phyloP scores from a whole-genome alignment of 495 filamentous ascomycete species.

The Bombardia bombarda region DNA sequence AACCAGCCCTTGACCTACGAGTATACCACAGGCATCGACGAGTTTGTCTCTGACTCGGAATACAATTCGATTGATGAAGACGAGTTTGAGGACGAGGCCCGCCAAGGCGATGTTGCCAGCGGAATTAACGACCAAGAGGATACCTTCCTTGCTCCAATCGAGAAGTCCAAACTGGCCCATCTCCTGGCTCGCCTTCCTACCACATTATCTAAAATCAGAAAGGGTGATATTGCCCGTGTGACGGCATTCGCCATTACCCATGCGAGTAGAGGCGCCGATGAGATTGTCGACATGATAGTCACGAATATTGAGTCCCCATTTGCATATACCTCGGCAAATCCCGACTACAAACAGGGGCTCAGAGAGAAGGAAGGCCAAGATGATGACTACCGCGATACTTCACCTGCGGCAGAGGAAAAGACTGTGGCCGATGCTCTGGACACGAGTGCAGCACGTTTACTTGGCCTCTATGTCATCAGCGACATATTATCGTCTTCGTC shows the following conservation, averaged over 20 bases:
- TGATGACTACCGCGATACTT: slow-evolving; percentile 22
- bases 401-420: slow-evolving; percentile 31
- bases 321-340: slow-evolving; percentile 51
- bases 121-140: slow-evolving; percentile 46
- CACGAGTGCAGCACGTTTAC: slow-evolving; percentile 63
- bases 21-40: slow-evolving; percentile 61
- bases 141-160: slow-evolving; percentile 73
- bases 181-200: slow-evolving; percentile 75
- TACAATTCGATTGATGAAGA: slow-evolving; percentile 88
- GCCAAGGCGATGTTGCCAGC: slow-evolving; percentile 40
- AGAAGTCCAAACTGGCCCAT: slow-evolving; percentile 75
- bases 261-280: slow-evolving; percentile 66
- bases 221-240: slow-evolving; percentile 79
- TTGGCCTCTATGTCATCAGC: slow-evolving; percentile 78
- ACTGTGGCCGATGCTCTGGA: slow-evolving; percentile 39
- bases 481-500: slow-evolving; percentile 84
- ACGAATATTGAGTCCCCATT: slow-evolving; percentile 71
- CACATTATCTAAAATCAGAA: slow-evolving; percentile 62
- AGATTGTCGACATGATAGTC: slow-evolving; percentile 82
- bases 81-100: slow-evolving; percentile 61
- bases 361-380: slow-evolving; percentile 31
- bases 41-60: slow-evolving; percentile 74
- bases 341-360: slow-evolving; percentile 31
- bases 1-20: slow-evolving; percentile 62
- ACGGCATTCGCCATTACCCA: slow-evolving; percentile 88